phyloP scores from a whole-genome alignment of 345 rosid species.

The Cardamine chenopodiifolia region DNA sequence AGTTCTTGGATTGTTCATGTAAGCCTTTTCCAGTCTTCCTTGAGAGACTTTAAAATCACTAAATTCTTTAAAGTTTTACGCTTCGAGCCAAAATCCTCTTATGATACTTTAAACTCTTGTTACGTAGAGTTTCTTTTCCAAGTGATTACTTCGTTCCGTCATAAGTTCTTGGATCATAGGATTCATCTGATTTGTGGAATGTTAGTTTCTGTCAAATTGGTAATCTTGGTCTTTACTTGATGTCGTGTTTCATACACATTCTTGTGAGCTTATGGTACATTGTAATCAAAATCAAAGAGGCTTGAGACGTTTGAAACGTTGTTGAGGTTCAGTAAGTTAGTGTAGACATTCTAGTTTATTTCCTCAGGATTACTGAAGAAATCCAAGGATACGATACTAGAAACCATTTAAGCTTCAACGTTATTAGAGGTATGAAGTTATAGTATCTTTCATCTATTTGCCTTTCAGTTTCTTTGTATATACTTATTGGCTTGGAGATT shows the following conservation, averaged over 20 bases:
- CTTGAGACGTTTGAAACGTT: too few species aligned
- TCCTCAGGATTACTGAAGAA: too few species aligned
- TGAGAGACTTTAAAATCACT: not conserved
- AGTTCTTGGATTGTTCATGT: not conserved
- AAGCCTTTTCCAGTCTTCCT: not conserved
- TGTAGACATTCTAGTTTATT: too few species aligned
- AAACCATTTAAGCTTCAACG: too few species aligned
- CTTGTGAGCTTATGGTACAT: slow-evolving; percentile 43
- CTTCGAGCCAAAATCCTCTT: not conserved
- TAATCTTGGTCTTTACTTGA: slow-evolving; percentile 20
- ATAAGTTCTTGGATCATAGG: not conserved
- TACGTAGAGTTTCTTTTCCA: too few species aligned
- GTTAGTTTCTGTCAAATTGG: not conserved
- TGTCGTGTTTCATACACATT: slow-evolving; percentile 49
- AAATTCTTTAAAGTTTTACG: not conserved
- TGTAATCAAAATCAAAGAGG: not conserved
- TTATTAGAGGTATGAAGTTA: not conserved
- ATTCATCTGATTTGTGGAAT: not conserved
- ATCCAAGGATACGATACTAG: not conserved
- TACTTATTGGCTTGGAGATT: not conserved
- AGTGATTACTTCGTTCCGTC: not conserved
- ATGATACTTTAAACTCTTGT: not conserved
- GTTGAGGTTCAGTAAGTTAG: too few species aligned
- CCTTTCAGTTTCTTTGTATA: not conserved
- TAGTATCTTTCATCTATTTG: not conserved